A percentile compares a stretch with the other conserved stretches of the same genome.
Conservation (phyloP, 768 basidiomycete genomes). For the Sarcodon sp. region DNA sequence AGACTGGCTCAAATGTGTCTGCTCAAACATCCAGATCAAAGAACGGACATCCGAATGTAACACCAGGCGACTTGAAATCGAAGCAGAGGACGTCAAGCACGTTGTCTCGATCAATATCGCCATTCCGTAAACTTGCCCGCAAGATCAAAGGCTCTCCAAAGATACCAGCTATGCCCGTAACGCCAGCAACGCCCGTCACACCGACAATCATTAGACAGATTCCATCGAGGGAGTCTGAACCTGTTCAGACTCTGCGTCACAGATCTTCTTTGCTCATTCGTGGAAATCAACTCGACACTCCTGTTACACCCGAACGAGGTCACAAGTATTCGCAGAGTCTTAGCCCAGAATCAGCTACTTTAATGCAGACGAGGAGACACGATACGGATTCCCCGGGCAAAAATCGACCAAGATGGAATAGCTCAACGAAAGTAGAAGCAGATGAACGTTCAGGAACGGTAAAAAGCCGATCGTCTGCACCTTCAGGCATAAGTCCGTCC, state of each 20-base stretch:
- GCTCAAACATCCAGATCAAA: conserved; percentile 29
- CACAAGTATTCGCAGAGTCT: conserved; percentile 65
- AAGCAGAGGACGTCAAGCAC: conserved; percentile 31
- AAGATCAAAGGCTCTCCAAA: conserved; percentile 34
- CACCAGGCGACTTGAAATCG: conserved; percentile 32
- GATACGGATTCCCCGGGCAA: conserved; percentile 29
- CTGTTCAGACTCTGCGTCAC: conserved; percentile 36
- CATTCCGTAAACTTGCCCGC: conserved; percentile 65
- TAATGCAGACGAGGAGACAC: conserved; percentile 20
- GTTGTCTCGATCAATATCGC: conserved; percentile 68
- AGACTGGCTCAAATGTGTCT: conserved; percentile 59
- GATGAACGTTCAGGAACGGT: conserved; percentile 34
- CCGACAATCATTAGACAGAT: conserved; percentile 8
- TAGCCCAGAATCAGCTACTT: conserved; percentile 58
- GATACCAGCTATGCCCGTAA: conserved; percentile 25
- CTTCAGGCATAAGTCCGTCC: conserved; percentile 3
- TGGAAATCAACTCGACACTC: conserved; percentile 19
- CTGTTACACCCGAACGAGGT: conserved; percentile 39
- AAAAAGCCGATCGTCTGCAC: conserved; percentile 31
- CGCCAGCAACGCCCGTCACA: conserved; percentile 32
- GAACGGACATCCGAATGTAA: conserved; percentile 39
- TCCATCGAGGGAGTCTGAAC: conserved; percentile 40
- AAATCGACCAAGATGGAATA: conserved; percentile 51
- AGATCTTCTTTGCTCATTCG: conserved; percentile 47
- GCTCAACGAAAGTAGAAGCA: conserved; percentile 60